Evolutionary conservation across 2,329 filamentous ascomycete genomes (phyloP), one percentile per base, ranked within the genome.

Genomic region (Phialophora chinensis): DNA sequence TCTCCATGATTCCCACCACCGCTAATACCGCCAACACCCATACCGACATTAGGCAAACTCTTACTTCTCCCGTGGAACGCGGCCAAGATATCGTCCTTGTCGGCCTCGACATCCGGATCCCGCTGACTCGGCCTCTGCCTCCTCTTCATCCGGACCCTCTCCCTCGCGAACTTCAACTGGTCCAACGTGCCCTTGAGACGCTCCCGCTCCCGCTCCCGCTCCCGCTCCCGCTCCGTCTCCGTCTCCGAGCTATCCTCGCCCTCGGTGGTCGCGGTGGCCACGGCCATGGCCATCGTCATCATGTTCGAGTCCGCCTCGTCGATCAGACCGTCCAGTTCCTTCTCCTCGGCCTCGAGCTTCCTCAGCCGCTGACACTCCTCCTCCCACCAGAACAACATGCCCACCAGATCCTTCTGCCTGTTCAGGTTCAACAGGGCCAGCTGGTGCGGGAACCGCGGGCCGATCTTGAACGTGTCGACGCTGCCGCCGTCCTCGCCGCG

Each of bases 331-430:
- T 61, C 62, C 11, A 69, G 52, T 17, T 70, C 66, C 23, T 61
- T 61, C 55, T 69, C 67, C 52, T 71, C 69, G n/a, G 47, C 67
- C 25, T 61, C 58, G 47, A 71, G 53, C 50, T 71, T 71, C 44
- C 65, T 54, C 20, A 71, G 56, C 6, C 69, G 62, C 47, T 69
- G 67, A 53, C 67, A 69, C 58, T 71, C 69, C 50, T 71, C 69
- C 49, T 71, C 69, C 69, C 69, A 71, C 69, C 69, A 71, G 61
- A 71, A 71, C 17, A 71, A 52, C 58, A 69, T 60, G 17, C 64
- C 64, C 17, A 71, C 58, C 6, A 71, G 60, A 11, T 68, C 67
- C 14, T 60, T 62, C 58, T 71, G 69, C 27, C 67, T 23, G 29
- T 52, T 44, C 47, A 66, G 52, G 27, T 62, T 67, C 54, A 71